Evolutionary conservation across 257 asterid species (phyloP), one percentile per base, ranked within the genome.

Genomic region (Nicotiana otophora): DNA sequence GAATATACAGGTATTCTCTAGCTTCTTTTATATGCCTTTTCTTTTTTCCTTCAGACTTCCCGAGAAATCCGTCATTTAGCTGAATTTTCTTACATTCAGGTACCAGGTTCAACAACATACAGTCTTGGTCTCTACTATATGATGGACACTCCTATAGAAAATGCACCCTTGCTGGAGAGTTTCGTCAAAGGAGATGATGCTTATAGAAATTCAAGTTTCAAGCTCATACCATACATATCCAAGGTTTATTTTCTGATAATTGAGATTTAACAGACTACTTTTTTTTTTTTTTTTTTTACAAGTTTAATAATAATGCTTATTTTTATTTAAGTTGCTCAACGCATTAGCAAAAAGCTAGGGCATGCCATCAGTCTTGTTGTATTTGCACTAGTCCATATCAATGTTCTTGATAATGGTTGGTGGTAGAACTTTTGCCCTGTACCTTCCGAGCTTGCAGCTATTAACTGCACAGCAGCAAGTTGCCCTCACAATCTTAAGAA

Each of bases 201-300:
- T 76, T 94, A 86, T 80, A 88, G 99, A 88, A 94, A 96, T 89
- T 92, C 99, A 7, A 93, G 98, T 94, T 96, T 96, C 94, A 96
- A 96, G 90, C 99, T 96, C 89, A 96, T 96, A 86, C 99, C 99
- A 55, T 96, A 93, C 84, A 94, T 96, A 86, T 96, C 99, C 6
- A 90, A 90, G 98, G 99, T 96, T 82, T 77, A 89, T 72, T 46
- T 20, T 46, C 66, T 66, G 42, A 26, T 48, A 33, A 26, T 74
- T 81, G 28, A 79, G 26, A 31, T 70, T 81, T 63, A 79, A 75
- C 82, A 34, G 77, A 74, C 20, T 67, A n/a, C 1, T 28, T 28
- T 28, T 83, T 30, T 42, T 65, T 68, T 64, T 2, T 42, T 42
- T 8, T 75, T 51, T 39, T 8, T 42, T 10, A 42, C 48, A 42